These are phyloP conservation scores for Kwoniella sp. DNA, from an alignment of 768 basidiomycete species.

Conservation along the genomic window DNA sequence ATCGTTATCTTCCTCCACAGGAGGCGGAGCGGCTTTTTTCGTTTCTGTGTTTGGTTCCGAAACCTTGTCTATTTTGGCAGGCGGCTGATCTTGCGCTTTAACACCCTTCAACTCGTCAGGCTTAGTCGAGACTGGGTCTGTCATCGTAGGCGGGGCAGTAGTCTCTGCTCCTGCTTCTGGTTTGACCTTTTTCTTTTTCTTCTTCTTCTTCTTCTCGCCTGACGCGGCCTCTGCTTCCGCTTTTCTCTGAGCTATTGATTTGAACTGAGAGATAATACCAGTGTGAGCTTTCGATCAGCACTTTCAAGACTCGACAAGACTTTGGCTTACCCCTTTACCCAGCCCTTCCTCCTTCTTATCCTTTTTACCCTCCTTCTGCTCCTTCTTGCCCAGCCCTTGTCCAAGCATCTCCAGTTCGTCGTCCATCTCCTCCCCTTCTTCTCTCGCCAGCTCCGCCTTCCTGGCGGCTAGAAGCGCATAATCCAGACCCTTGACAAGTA, in stretches of 20 bases:
- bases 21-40: slow-evolving; percentile 5
- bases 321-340: slow-evolving; percentile 50
- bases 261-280: slow-evolving; percentile 51
- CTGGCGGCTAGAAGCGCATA: slow-evolving; percentile 81
- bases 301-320: too few relatives aligned
- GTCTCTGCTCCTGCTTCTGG: slow-evolving; percentile 13
- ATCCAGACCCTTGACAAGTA: slow-evolving; percentile 83
- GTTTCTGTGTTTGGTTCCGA: neutral
- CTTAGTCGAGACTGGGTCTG: neutral
- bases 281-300: too few relatives aligned
- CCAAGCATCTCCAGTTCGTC: slow-evolving; percentile 63
- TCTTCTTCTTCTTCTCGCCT: slow-evolving; percentile 42
- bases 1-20: slow-evolving; percentile 58
- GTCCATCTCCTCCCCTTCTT: slow-evolving; percentile 76
- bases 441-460: slow-evolving; percentile 66
- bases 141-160: neutral
- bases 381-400: slow-evolving; percentile 18
- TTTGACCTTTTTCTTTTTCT: slow-evolving; percentile 51
- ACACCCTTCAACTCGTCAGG: neutral
- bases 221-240: slow-evolving; percentile 31
- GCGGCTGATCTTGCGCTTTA: neutral
- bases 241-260: slow-evolving; percentile 48
- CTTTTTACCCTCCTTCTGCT: slow-evolving; percentile 22
- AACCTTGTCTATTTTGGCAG: neutral
- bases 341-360: slow-evolving; percentile 36